These are phyloP conservation scores for Solanum piurae DNA, from an alignment of 257 asterid genomes.

Conservation along the genomic window DNA sequence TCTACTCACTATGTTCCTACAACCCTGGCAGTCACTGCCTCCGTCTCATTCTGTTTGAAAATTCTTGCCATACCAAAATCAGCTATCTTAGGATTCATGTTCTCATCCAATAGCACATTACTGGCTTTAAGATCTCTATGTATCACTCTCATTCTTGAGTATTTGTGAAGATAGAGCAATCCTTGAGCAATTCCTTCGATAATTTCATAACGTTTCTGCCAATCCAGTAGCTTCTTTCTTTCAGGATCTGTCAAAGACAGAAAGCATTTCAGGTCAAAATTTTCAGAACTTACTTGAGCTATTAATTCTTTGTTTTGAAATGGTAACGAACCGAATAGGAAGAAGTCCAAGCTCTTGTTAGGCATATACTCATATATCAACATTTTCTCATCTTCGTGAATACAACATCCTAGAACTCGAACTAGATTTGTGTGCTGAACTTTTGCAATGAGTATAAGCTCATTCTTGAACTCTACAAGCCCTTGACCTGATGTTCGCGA, in stretches of 20 bases:
- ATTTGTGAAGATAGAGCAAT: background rate
- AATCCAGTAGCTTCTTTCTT: conserved; percentile 8
- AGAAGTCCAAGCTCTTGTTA: conserved; percentile 43
- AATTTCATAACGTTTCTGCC: conserved; percentile 23
- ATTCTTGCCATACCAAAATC: conserved; percentile 64
- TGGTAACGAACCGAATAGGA: conserved; percentile 29
- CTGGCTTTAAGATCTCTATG: background rate
- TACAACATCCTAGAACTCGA: conserved; percentile 40
- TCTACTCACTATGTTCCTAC: conserved; percentile 51
- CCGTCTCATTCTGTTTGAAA: conserved; percentile 26
- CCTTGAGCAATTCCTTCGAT: background rate
- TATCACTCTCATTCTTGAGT: background rate
- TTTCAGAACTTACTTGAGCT: background rate
- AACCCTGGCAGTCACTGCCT: conserved; percentile 39
- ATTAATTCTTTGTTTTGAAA: background rate
- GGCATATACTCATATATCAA: conserved; percentile 45
- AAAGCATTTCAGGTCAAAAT: background rate
- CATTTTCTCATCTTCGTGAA: conserved; percentile 47
- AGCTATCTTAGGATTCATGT: conserved; percentile 57
- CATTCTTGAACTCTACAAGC: conserved; percentile 45
- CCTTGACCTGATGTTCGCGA: conserved; percentile 53
- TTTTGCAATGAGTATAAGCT: conserved; percentile 47
- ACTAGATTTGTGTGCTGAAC: conserved; percentile 62
- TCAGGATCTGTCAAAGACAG: conserved; percentile 6
- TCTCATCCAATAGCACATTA: conserved; percentile 4